A percentile compares a stretch with the other conserved stretches of the same genome.
phyloP scores from a whole-genome alignment of 108 stramenopile species.

The Nannochloropsis salina region DNA sequence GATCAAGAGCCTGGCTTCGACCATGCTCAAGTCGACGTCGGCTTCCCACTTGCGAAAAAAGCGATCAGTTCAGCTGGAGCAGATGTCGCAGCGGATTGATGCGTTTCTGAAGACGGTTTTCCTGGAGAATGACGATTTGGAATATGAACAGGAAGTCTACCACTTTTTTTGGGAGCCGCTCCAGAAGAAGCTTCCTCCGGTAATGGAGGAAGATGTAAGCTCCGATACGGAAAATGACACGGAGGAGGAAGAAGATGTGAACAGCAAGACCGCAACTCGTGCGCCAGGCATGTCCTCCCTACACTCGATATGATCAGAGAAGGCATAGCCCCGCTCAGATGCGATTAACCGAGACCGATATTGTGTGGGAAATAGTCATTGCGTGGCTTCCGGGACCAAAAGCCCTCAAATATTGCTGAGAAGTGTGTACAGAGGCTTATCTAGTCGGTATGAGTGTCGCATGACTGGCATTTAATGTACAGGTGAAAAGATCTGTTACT shows the following conservation, averaged over 20 bases:
- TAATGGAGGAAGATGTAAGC: not conserved
- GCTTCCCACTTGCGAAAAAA: not conserved
- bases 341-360: no score
- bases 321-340: no score
- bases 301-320: no score
- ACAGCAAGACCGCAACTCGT: not conserved
- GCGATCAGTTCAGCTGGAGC: slow-evolving; percentile 6
- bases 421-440: no score
- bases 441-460: no score
- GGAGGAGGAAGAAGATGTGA: not conserved
- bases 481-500: no score
- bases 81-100: slow-evolving; percentile 1
- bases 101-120: not conserved
- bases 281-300: no score
- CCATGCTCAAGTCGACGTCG: not conserved
- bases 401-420: no score
- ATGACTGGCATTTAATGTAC: no score
- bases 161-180: slow-evolving; percentile 11
- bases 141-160: not conserved
- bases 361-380: no score
- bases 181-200: not conserved
- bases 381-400: no score
- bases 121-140: not conserved
- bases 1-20: not conserved
- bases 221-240: not conserved